Base-by-base conservation (phyloP, 495 filamentous ascomycete genomes). In the Sporormia fimetaria region DNA sequence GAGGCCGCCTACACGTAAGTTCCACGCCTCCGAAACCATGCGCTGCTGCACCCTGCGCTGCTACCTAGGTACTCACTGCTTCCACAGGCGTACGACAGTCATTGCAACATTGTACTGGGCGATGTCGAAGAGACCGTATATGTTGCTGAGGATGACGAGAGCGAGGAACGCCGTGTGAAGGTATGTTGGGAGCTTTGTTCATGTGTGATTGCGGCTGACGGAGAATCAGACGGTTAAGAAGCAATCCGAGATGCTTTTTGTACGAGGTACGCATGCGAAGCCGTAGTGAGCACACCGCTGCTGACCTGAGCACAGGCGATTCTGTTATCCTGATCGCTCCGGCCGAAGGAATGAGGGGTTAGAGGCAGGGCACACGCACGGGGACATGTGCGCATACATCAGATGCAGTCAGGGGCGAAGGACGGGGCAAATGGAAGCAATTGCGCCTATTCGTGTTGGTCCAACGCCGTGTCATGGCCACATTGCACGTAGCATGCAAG, bases 181-280 rank as follows among this genome's bases (percentile, higher is more conserved):
- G 41, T 52, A 44, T 21, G 31, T 33, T 20, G 2, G 20, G 6
- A 10, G 12, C 6, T 15, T 12, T 27, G 47, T 40, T 30, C 15
- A 27, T n/a, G 9, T n/a, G 31, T 7, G 5, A 2, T 31, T 23
- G 11, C 9, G 31, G 25, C 12, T 22, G 10, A 29, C 21, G 12
- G 14, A 15, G 15, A 9, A 24, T n/a, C 46, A 94, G 87, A 93
- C 85, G 8, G 76, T 87, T 40, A 90, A 86, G 62, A 93, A 92
- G 64, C 88, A 94, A 56, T 87, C 85, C 28, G 92, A 96, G 58
- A 99, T 96, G 90, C 66, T 99, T n/a, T 99, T 99, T 56, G 90
- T 98, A 18, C 69, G 90, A 81, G 90, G 88, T 93, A 47, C 2
- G 49, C 20, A 22, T 25, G 21, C 15, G 12, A 34, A 21, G n/a